phyloP scores from a whole-genome alignment of 495 filamentous ascomycete genomes.

The Penicillium malachiteum region DNA sequence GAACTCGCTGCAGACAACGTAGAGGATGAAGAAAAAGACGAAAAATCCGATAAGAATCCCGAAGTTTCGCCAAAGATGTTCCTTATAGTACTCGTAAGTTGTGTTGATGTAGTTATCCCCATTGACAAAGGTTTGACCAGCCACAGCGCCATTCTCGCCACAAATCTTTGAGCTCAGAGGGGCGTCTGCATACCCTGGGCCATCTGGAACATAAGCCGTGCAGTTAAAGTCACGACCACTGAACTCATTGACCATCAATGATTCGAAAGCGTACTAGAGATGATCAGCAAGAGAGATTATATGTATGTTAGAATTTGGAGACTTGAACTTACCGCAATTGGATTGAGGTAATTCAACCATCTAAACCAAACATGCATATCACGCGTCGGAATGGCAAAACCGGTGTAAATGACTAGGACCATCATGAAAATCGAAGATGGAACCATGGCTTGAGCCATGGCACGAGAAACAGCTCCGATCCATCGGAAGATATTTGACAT shows the following conservation, averaged over 20 bases:
- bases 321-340: slow-evolving; percentile 56
- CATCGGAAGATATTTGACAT: slow-evolving; percentile 80
- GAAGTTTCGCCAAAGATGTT: slow-evolving; percentile 16
- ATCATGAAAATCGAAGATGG: slow-evolving; percentile 82
- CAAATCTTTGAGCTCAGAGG: slow-evolving; percentile 52
- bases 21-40: slow-evolving; percentile 5
- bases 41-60: slow-evolving; percentile 13
- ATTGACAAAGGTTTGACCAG: slow-evolving; percentile 7
- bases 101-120: slow-evolving; percentile 16
- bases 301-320: background rate
- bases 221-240: slow-evolving; percentile 65
- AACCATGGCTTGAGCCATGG: slow-evolving; percentile 79
- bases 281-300: background rate
- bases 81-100: slow-evolving; percentile 5
- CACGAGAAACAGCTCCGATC: slow-evolving; percentile 76
- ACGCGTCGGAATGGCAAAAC: slow-evolving; percentile 75
- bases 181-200: slow-evolving; percentile 47
- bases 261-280: slow-evolving; percentile 72
- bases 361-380: slow-evolving; percentile 78
- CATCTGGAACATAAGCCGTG: slow-evolving; percentile 57
- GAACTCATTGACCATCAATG: slow-evolving; percentile 91
- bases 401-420: slow-evolving; percentile 81
- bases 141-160: slow-evolving; percentile 52
- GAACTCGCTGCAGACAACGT: slow-evolving; percentile 9
- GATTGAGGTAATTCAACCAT: slow-evolving; percentile 87